A percentile compares a stretch with the other conserved stretches of the same genome.
These are phyloP conservation scores for Ogataea pini DNA, from an alignment of 805 yeast genomes.

Conservation along the genomic window DNA sequence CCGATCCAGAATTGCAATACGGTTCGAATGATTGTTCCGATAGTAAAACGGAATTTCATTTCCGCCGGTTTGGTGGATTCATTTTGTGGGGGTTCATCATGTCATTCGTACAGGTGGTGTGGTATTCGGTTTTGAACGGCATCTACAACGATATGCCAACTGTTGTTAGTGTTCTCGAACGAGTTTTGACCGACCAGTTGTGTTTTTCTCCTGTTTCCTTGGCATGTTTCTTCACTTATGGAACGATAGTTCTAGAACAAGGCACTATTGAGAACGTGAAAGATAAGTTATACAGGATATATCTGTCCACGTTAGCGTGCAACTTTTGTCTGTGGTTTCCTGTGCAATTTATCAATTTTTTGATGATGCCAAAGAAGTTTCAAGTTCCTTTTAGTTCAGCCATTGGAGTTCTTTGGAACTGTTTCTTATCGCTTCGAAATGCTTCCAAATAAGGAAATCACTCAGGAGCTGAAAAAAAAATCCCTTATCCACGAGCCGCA, in stretches of 20 bases:
- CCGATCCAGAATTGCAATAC: neutral
- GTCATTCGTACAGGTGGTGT: constrained; percentile 80
- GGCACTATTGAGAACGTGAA: constrained; percentile 67
- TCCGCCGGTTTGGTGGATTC: constrained; percentile 73
- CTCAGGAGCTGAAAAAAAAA: neutral
- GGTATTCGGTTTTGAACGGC: constrained; percentile 82
- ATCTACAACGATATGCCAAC: constrained; percentile 80
- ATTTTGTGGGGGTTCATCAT: constrained; percentile 84
- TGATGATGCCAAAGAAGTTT: constrained; percentile 63
- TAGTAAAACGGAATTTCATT: constrained; percentile 46
- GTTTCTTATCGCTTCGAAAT: constrained; percentile 81
- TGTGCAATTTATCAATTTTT: constrained; percentile 74
- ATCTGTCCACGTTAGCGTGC: constrained; percentile 63
- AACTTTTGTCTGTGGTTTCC: constrained; percentile 82
- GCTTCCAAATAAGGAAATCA: constrained; percentile 35
- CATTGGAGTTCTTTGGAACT: constrained; percentile 91
- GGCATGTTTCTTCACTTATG: constrained; percentile 77
- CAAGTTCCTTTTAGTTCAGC: constrained; percentile 92
- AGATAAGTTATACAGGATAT: constrained; percentile 64
- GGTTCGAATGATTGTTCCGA: neutral
- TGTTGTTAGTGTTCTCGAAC: constrained; percentile 78
- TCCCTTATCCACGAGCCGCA: constrained; percentile 10
- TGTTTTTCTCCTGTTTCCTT: constrained; percentile 86
- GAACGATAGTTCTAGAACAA: constrained; percentile 76
- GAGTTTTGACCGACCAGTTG: constrained; percentile 88